phyloP scores from a whole-genome alignment of 805 yeast species.

The Phaffomyces thermotolerans region DNA sequence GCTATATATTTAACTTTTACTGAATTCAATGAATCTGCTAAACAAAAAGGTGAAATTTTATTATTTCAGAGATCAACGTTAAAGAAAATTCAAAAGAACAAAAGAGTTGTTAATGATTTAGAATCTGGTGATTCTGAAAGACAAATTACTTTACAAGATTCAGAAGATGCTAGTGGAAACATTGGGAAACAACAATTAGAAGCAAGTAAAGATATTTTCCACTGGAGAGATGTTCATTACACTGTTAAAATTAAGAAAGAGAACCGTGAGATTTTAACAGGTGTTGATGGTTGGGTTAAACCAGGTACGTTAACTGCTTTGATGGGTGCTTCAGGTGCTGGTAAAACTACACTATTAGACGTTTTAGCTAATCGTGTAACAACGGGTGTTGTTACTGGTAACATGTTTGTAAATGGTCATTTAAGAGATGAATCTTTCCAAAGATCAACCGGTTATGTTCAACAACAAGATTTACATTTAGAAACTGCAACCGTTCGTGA shows the following conservation, averaged over 20 bases:
- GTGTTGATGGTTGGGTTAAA: slow-evolving; percentile 76
- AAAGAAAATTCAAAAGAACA: slow-evolving; percentile 37
- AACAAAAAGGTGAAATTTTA: slow-evolving; percentile 65
- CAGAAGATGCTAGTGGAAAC: slow-evolving; percentile 9
- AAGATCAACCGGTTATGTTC: slow-evolving; percentile 51
- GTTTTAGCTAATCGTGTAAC: slow-evolving; percentile 65
- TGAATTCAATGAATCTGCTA: slow-evolving; percentile 53
- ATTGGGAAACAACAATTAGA: slow-evolving; percentile 25
- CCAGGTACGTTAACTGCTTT: slow-evolving; percentile 77
- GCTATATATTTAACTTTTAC: slow-evolving; percentile 43
- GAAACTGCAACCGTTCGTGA: slow-evolving; percentile 69
- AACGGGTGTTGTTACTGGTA: slow-evolving; percentile 63
- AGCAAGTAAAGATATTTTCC: slow-evolving; percentile 48
- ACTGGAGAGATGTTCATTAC: slow-evolving; percentile 71
- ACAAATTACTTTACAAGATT: slow-evolving; percentile 15
- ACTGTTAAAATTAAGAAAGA: slow-evolving; percentile 57
- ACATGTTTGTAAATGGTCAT: slow-evolving; percentile 57
- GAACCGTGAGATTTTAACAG: slow-evolving; percentile 50
- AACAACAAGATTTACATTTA: slow-evolving; percentile 70
- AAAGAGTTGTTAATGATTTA: slow-evolving; percentile 19
- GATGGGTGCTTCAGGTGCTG: slow-evolving; percentile 78
- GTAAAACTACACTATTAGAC: slow-evolving; percentile 69
- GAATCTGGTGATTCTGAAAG: slow-evolving; percentile 22
- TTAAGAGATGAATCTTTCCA: slow-evolving; percentile 55
- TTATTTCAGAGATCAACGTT: slow-evolving; percentile 48